Percentiles rank a stretch among this genome's conserved stretches.
Conservation (phyloP, 2,329 filamentous ascomycete species). For the Exophiala bonariae region DNA sequence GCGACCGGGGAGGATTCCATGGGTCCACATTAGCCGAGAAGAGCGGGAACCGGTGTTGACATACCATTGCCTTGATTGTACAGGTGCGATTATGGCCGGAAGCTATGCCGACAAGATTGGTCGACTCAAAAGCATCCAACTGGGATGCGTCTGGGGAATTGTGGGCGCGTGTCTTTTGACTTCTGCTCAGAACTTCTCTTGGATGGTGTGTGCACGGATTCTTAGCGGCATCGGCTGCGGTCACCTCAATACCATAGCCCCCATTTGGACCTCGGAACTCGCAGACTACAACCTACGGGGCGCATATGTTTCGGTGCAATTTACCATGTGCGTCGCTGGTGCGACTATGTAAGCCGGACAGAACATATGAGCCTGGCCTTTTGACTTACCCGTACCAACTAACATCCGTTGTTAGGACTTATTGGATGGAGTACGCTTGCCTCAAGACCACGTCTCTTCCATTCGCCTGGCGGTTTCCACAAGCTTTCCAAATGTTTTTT, state of each 20-base stretch:
- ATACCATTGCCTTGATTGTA: too few relatives aligned
- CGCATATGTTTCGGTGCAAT: slow-evolving; percentile 30
- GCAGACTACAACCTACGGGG: slow-evolving; percentile 30
- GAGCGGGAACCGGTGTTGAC: too few relatives aligned
- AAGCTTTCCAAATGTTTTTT: slow-evolving; percentile 60
- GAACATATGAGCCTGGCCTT: neutral
- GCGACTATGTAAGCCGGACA: slow-evolving; percentile 5
- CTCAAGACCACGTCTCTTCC: slow-evolving; percentile 30
- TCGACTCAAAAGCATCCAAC: slow-evolving; percentile 29
- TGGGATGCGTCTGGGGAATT: slow-evolving; percentile 31
- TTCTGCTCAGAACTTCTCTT: slow-evolving; percentile 29
- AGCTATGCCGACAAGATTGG: slow-evolving; percentile 30
- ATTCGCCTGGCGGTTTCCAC: slow-evolving; percentile 61
- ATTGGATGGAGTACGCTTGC: slow-evolving; percentile 33
- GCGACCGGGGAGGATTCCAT: too few relatives aligned
- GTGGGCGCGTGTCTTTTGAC: slow-evolving; percentile 27
- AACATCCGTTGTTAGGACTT: too few relatives aligned
- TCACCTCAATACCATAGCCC: slow-evolving; percentile 30
- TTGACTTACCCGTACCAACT: neutral
- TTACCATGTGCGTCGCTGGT: slow-evolving; percentile 21
- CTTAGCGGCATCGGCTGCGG: slow-evolving; percentile 32
- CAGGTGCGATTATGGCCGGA: slow-evolving; percentile 30
- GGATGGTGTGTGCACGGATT: slow-evolving; percentile 29
- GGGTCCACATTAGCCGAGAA: too few relatives aligned
- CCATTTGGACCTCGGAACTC: slow-evolving; percentile 32